A percentile compares a stretch with the other conserved stretches of the same genome.
phyloP scores from a whole-genome alignment of 352 stramenopile genomes.

The Pythium insidiosum region DNA sequence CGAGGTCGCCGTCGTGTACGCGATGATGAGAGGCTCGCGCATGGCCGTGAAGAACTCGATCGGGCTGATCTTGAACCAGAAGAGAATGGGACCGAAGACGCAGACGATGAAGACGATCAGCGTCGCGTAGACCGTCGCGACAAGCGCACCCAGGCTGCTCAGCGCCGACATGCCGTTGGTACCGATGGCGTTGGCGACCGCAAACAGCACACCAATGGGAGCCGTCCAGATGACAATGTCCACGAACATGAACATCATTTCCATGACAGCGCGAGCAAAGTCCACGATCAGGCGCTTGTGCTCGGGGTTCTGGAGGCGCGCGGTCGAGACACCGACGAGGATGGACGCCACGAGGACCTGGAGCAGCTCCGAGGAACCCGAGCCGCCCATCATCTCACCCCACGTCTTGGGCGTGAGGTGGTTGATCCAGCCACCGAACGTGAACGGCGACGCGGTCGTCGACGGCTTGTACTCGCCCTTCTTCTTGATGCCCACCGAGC shows the following conservation, averaged over 20 bases:
- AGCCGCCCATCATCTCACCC: slow-evolving; percentile 55
- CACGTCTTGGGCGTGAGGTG: slow-evolving; percentile 55
- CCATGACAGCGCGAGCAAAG: slow-evolving; percentile 27
- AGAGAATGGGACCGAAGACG: slow-evolving; percentile 28
- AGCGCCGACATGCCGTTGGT: slow-evolving; percentile 35
- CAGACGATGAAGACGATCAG: slow-evolving; percentile 41
- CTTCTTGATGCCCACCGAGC: slow-evolving; percentile 23
- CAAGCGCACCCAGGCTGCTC: slow-evolving; percentile 22
- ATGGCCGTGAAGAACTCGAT: slow-evolving; percentile 35
- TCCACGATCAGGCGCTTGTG: slow-evolving; percentile 34
- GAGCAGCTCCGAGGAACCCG: slow-evolving; percentile 37
- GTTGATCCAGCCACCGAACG: slow-evolving; percentile 42
- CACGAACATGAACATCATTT: slow-evolving; percentile 67
- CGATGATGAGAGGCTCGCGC: slow-evolving; percentile 37
- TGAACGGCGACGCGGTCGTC: slow-evolving; percentile 16
- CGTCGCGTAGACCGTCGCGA: slow-evolving; percentile 32
- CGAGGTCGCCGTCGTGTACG: slow-evolving; percentile 43
- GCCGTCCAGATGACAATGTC: slow-evolving; percentile 59
- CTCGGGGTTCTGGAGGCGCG: slow-evolving; percentile 17
- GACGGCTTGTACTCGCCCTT: slow-evolving; percentile 20
- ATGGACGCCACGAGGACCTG: slow-evolving; percentile 40
- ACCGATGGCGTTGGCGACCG: slow-evolving; percentile 34
- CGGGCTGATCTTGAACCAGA: slow-evolving; percentile 33
- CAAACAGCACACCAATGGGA: slow-evolving; percentile 43
- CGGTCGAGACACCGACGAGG: slow-evolving; percentile 28